Base-by-base conservation (phyloP, 257 asterid genomes). In the Scutellaria minor region DNA sequence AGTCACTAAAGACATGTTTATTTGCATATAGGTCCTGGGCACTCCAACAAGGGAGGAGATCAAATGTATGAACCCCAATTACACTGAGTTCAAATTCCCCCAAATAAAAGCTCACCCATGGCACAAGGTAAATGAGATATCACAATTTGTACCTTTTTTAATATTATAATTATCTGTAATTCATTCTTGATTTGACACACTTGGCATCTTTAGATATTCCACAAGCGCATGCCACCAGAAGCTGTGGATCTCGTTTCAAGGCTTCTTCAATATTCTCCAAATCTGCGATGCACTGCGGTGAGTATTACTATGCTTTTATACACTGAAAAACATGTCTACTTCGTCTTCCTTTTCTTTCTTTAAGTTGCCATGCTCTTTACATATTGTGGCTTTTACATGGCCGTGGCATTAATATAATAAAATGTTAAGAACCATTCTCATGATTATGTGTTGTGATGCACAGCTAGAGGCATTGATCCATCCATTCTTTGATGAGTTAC, bases 31-130 rank as follows among this genome's bases (percentile, higher is more conserved):
- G 96, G 92, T 86, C 56, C 85, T 89, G 45, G 96, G 93, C 57
- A 89, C 96, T 45, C 96, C 96, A 71, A 89, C 92, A 62, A 83
- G 96, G 79, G 96, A 89, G 83, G 96, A 89, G 81, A 86, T 89
- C 77, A 85, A 85, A 77, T 89, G 96, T 71, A 89, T 89, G 96
- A 89, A 89, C 73, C 96, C 96, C 59, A 89, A 89, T 72, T 89
- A 89, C 81, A 85, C 90, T 0, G 96, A 89, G 79, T 88, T 85
- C 76, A 88, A 85, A 72, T 88, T 88, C 59, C 95, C 95, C 58
- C 95, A 88, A 71, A 86, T 86, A 44, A 88, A 88, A 75, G 92
- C 95, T 52, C 95, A 88, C 78, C 95, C 95, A 27, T 88, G 95
- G 96, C 96, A 89, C 82, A 89, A 89, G 88, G 96, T 86, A 79